A percentile compares a stretch with the other conserved stretches of the same genome.
These are phyloP conservation scores for Vaccinium corymbosum DNA, from an alignment of 148 eudicot genomes.

Conservation along the genomic window DNA sequence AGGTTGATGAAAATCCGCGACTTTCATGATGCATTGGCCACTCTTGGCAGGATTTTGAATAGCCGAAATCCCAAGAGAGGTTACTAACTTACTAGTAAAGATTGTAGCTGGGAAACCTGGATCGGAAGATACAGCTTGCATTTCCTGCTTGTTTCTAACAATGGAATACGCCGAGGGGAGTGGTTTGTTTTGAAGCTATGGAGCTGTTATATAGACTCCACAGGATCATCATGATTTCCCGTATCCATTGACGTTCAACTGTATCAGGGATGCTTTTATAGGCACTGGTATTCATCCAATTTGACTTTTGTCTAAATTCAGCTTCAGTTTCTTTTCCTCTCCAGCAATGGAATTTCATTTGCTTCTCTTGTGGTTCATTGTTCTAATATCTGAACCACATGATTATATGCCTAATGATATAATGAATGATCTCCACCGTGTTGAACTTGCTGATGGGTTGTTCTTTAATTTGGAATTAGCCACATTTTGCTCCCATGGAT, in stretches of 20 bases:
- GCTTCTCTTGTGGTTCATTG: not conserved
- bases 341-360: not conserved
- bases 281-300: not conserved
- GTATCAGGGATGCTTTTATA: not conserved
- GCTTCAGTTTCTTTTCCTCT: not conserved
- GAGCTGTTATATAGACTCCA: not conserved
- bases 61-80: constrained; percentile 42
- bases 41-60: constrained; percentile 54
- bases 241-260: not conserved
- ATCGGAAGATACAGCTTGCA: not conserved
- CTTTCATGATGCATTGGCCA: constrained; percentile 79
- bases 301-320: not conserved
- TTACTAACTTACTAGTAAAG: constrained; percentile 41
- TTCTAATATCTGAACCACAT: not conserved
- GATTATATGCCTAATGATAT: not conserved
- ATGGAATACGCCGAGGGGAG: not conserved
- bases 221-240: not conserved
- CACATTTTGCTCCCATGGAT: not conserved
- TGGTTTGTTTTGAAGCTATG: not conserved
- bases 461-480: not conserved
- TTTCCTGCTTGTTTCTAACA: not conserved
- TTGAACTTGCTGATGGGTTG: not conserved
- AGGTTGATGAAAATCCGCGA: constrained; percentile 81
- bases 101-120: not conserved
- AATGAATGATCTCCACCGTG: not conserved